Conservation (phyloP, 2,329 filamentous ascomycete species). For the Helotiales sp. region DNA sequence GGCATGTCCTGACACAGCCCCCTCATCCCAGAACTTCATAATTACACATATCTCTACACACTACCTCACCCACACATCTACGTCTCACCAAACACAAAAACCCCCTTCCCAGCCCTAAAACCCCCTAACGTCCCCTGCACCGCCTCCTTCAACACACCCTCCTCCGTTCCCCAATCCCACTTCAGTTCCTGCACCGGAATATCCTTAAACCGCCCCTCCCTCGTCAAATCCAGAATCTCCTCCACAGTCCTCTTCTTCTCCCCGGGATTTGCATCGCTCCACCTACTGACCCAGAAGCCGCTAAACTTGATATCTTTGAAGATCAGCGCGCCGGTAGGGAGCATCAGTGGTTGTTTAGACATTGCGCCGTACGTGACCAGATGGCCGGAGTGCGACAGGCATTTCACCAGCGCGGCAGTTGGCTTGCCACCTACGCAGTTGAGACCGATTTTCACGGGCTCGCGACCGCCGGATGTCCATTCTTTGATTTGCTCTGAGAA, state of each 20-base stretch:
- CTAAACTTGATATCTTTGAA: constrained; percentile 90
- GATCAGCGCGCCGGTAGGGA: constrained; percentile 86
- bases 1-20: too few species aligned
- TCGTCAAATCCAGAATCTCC: constrained; percentile 78
- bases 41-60: neutral
- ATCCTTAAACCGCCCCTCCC: constrained; percentile 79
- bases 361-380: constrained; percentile 97
- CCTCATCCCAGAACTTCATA: neutral
- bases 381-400: constrained; percentile 69
- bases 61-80: constrained; percentile 30
- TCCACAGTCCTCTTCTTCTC: constrained; percentile 82
- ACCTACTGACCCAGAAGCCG: constrained; percentile 93
- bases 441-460: constrained; percentile 76
- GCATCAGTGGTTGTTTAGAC: constrained; percentile 80
- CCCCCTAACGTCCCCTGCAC: constrained; percentile 85
- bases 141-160: constrained; percentile 69
- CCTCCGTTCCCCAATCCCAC: constrained; percentile 84
- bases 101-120: constrained; percentile 84
- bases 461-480: constrained; percentile 70
- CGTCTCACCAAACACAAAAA: constrained; percentile 77
- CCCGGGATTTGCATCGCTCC: constrained; percentile 76
- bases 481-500: constrained; percentile 59
- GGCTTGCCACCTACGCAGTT: constrained; percentile 95
- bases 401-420: constrained; percentile 78
- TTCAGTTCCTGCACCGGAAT: constrained; percentile 79